These are phyloP conservation scores for Raphidocelis subcapitata DNA, from an alignment of 139 green algal genomes.

Conservation along the genomic window DNA sequence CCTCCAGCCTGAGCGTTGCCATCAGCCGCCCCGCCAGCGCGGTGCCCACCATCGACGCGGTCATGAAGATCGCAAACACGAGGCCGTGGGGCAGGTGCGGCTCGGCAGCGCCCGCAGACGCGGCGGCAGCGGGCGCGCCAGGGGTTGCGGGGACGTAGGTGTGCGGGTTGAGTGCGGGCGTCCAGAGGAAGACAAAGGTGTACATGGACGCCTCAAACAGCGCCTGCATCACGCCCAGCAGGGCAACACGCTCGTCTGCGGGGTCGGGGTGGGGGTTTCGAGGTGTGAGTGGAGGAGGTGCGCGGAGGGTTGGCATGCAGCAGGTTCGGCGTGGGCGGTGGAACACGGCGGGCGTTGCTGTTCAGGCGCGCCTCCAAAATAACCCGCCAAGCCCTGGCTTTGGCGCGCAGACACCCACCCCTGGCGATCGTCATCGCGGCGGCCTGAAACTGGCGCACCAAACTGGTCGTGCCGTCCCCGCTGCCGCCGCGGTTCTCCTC, in stretches of 20 bases:
- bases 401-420: no score
- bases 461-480: neutral
- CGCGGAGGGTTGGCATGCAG: no score
- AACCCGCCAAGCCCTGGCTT: no score
- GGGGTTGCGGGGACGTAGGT: no score
- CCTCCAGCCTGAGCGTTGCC: constrained; percentile 30
- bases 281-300: no score
- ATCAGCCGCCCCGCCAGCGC: constrained; percentile 50
- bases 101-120: neutral
- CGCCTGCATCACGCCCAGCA: constrained; percentile 81
- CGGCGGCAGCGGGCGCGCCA: neutral
- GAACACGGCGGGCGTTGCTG: no score
- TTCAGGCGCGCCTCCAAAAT: no score
- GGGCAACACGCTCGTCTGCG: constrained; percentile 71
- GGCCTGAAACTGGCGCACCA: no score
- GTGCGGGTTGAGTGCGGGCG: constrained; percentile 84
- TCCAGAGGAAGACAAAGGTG: constrained; percentile 99
- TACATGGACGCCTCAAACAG: constrained; percentile 99
- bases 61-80: constrained; percentile 98
- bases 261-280: no score
- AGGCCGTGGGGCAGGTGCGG: constrained; percentile 91
- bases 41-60: constrained; percentile 80
- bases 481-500: constrained; percentile 92
- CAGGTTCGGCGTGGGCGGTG: no score
- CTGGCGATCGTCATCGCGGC: no score